phyloP scores from a whole-genome alignment of 139 green algal species.

The Bryopsis sp. region DNA sequence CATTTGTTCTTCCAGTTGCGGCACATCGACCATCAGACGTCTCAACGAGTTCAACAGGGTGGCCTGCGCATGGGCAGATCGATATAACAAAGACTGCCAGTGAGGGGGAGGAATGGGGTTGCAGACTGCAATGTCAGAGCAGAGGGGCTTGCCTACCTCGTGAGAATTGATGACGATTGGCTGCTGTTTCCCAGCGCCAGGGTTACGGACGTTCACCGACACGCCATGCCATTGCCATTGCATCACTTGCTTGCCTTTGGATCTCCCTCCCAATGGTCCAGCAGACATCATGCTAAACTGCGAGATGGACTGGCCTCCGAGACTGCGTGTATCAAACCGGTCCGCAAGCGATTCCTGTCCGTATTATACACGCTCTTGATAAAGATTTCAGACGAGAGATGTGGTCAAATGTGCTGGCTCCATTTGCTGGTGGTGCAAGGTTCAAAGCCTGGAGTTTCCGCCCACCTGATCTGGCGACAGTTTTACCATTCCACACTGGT shows the following conservation, averaged over 20 bases:
- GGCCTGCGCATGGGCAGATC: background rate
- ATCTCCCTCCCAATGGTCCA: too few species aligned
- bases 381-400: background rate
- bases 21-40: background rate
- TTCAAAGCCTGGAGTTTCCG: background rate
- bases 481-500: constrained; percentile 9
- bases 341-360: too few species aligned
- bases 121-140: background rate
- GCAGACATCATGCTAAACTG: too few species aligned
- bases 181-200: background rate
- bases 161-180: background rate
- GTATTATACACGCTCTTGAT: background rate
- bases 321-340: too few species aligned
- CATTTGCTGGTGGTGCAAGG: too few species aligned
- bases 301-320: too few species aligned
- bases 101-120: background rate
- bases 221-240: constrained; percentile 13
- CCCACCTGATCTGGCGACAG: background rate
- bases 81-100: background rate
- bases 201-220: too few species aligned
- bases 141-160: background rate
- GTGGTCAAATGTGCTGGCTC: background rate
- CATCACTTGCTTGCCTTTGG: too few species aligned
- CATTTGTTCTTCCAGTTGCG: constrained; percentile 4
- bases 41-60: background rate